Evolutionary conservation across 768 basidiomycete genomes (phyloP).

Genomic region (Mycena sanguinolenta): DNA sequence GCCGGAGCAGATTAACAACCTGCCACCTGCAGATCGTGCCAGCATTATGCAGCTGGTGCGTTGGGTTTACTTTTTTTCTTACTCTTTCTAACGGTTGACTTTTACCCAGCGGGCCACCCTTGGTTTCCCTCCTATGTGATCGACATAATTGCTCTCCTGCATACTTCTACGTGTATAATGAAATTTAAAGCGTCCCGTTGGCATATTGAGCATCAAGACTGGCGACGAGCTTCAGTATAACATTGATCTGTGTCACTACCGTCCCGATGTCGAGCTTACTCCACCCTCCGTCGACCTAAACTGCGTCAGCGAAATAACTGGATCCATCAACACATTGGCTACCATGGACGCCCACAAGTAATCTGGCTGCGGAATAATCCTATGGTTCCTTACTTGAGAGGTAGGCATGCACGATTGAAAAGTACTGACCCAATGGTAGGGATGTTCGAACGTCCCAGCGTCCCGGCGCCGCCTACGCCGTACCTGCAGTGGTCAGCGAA

Average conservation of each 20-base stretch:
- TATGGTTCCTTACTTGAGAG: slow-evolving; percentile 16
- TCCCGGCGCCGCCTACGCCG: slow-evolving; percentile 47
- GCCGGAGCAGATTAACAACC: slow-evolving; percentile 82
- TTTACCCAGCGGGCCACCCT: slow-evolving; percentile 20
- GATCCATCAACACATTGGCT: background rate
- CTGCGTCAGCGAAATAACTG: background rate
- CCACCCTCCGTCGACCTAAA: slow-evolving; percentile 46
- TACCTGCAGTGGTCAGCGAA: slow-evolving; percentile 26
- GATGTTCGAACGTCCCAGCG: slow-evolving; percentile 42
- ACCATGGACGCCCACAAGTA: slow-evolving; percentile 46
- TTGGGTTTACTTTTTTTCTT: slow-evolving; percentile 32
- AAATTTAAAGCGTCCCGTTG: slow-evolving; percentile 12
- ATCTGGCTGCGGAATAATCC: slow-evolving; percentile 49
- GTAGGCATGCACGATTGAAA: background rate
- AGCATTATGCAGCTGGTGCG: slow-evolving; percentile 88
- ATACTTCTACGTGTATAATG: background rate
- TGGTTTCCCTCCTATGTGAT: slow-evolving; percentile 11
- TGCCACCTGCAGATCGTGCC: slow-evolving; percentile 80
- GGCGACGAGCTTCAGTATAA: slow-evolving; percentile 41
- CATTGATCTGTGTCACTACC: slow-evolving; percentile 44
- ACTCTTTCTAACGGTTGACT: background rate
- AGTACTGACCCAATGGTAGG: slow-evolving; percentile 46
- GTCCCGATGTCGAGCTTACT: slow-evolving; percentile 43
- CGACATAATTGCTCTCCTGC: background rate
- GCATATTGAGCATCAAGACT: slow-evolving; percentile 41